phyloP scores from a whole-genome alignment of 768 basidiomycete genomes.

The Rhizopogon rudus region DNA sequence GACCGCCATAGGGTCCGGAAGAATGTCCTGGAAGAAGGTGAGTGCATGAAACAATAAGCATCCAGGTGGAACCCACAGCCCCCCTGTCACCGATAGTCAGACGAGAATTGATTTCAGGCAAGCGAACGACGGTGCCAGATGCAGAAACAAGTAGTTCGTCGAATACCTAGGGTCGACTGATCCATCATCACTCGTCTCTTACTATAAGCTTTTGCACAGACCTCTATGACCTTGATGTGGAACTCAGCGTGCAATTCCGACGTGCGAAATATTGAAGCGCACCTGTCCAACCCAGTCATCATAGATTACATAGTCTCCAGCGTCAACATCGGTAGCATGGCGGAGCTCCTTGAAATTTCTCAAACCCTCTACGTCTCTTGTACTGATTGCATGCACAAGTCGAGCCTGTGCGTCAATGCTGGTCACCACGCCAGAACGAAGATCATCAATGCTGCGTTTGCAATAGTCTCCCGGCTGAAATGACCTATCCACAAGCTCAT shows the following conservation, averaged over 20 bases:
- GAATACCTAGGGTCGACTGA: conserved; percentile 52
- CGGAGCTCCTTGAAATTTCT: conserved; percentile 52
- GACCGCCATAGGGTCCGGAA: conserved; percentile 48
- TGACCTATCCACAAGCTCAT: conserved; percentile 69
- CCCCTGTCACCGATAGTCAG: conserved; percentile 74
- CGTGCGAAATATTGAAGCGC: conserved; percentile 19
- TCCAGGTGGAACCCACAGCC: conserved; percentile 40
- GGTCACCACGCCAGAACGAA: conserved; percentile 73
- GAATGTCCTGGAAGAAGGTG: conserved; percentile 49
- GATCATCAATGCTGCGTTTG: conserved; percentile 72
- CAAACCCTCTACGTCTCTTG: conserved; percentile 58
- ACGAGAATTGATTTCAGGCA: conserved; percentile 76
- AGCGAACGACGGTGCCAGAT: conserved; percentile 59
- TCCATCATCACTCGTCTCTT: background rate
- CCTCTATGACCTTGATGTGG: conserved; percentile 63
- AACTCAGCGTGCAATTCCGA: conserved; percentile 1
- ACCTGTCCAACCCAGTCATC: conserved; percentile 92
- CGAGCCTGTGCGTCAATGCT: conserved; percentile 56
- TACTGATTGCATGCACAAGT: conserved; percentile 71
- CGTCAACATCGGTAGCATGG: conserved; percentile 54
- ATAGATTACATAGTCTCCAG: conserved; percentile 78
- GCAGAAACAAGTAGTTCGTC: conserved; percentile 77
- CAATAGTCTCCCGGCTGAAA: conserved; percentile 79
- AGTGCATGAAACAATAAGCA: conserved; percentile 4
- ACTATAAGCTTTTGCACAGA: conserved; percentile 26